Conservation (phyloP, 2,329 filamentous ascomycete species). For the Epichloe hybrida region DNA sequence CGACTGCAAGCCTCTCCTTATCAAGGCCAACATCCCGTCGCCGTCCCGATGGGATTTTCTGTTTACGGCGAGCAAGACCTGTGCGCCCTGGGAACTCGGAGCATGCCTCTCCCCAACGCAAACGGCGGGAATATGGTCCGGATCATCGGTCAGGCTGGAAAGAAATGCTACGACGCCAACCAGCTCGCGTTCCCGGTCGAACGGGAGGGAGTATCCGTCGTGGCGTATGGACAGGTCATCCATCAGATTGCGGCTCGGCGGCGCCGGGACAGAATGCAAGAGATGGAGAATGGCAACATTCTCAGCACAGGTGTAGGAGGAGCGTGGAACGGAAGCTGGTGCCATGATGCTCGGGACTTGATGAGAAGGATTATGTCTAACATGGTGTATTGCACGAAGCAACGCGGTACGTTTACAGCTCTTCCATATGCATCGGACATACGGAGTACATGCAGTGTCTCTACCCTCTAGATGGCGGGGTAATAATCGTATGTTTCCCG, state of each 20-base stretch:
- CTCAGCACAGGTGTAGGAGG: slow-evolving; percentile 11
- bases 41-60: slow-evolving; percentile 6
- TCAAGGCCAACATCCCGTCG: not conserved
- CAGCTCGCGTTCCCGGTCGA: slow-evolving; percentile 19
- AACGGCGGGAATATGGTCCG: slow-evolving; percentile 20
- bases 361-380: not conserved
- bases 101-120: slow-evolving; percentile 15
- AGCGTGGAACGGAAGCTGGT: not conserved
- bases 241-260: slow-evolving; percentile 8
- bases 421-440: no score
- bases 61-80: slow-evolving; percentile 20
- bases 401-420: no score
- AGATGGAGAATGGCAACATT: slow-evolving; percentile 15
- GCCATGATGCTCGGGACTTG: not conserved
- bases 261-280: slow-evolving; percentile 13
- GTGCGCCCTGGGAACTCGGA: slow-evolving; percentile 6
- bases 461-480: no score
- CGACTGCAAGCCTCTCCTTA: not conserved
- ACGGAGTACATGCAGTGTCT: no score
- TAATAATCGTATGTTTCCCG: no score
- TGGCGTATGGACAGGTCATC: not conserved
- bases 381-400: no score
- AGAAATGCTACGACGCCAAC: slow-evolving; percentile 19
- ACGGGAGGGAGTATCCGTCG: slow-evolving; percentile 15
- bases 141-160: slow-evolving; percentile 15